Conservation (phyloP, 805 yeast genomes). For the Nakazawaea siamensis region DNA sequence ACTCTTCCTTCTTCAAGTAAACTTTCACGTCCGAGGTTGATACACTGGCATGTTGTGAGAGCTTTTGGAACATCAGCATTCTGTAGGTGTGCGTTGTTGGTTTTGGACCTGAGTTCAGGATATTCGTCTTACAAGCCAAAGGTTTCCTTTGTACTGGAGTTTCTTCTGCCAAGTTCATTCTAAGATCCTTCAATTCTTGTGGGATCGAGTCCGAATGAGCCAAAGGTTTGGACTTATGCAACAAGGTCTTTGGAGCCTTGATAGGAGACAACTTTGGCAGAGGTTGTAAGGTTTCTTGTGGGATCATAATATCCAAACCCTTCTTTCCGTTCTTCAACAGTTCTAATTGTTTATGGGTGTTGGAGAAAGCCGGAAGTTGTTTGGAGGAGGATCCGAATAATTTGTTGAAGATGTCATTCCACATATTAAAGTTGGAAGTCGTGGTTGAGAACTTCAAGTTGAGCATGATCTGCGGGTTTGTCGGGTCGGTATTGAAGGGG, state of each 20-base stretch:
- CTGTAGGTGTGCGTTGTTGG: slow-evolving; percentile 2
- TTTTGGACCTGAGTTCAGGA: neutral
- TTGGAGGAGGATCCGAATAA: neutral
- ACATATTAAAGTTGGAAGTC: neutral
- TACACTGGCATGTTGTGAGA: neutral
- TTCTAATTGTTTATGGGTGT: neutral
- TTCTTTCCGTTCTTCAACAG: neutral
- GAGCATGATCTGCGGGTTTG: slow-evolving; percentile 1
- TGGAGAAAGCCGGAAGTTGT: neutral
- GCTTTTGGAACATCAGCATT: slow-evolving; percentile 5
- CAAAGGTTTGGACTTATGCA: slow-evolving; percentile 5
- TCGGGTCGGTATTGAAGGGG: neutral
- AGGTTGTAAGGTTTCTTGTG: neutral
- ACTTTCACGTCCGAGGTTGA: neutral
- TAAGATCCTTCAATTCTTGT: neutral
- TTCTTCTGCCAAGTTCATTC: neutral
- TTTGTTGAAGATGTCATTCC: slow-evolving; percentile 4
- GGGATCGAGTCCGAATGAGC: slow-evolving; percentile 1
- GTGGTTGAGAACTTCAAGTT: neutral
- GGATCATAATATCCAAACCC: slow-evolving; percentile 6
- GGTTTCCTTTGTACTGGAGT: neutral
- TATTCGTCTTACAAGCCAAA: slow-evolving; percentile 2
- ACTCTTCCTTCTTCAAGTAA: neutral
- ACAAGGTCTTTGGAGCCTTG: neutral
- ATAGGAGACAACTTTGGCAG: neutral